Base-by-base conservation (phyloP, 352 stramenopile genomes). In the Phytophthora cryptogea region DNA sequence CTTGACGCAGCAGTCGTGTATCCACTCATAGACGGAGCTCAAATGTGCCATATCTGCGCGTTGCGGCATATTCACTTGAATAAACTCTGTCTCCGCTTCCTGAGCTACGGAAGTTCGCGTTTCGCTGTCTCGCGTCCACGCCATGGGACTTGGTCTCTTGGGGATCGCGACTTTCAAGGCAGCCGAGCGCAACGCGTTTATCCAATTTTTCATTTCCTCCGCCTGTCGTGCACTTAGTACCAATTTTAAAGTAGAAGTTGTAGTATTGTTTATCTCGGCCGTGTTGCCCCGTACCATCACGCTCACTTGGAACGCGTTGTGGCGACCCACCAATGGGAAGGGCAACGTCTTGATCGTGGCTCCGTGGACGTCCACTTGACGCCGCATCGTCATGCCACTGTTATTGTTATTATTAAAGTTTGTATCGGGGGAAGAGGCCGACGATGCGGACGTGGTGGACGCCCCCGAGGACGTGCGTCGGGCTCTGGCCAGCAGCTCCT, bases 241-340 rank as follows among this genome's bases (percentile, higher is more conserved):
- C 26, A 89, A 31, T 26, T 66, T 76, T 1, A 68, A 5, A 8
- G 8, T 33, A 23, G 20, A 3, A 23, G 20, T n/a, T n/a, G n/a
- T 23, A 23, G 20, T 23, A 10, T n/a, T 17, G 14, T 23, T 43
- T 43, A 26, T 16, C n/a, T 23, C 5, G 14, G 36, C 9, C 9
- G 36, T 23, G 23, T 20, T 23, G 9, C 9, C n/a, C 14, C 14
- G 5, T 16, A 39, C 2, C n/a, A 6, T 23, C 13, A 42, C 36
- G 20, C 23, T 74, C 26, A 89, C 63, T 62, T 84, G 82, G 59
- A 92, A 92, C 9, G 72, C 82, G 43, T 87, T 56, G 27, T 75
- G 70, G 4, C 72, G 66, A 1, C 78, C 74, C 0, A 70, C 72
- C 0, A 82, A 41, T 7, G 74, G 70, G 63, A 89, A 89, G 2